Conservation (phyloP, 192 early-diverging fungal genomes). For the Coemansia sp. region DNA sequence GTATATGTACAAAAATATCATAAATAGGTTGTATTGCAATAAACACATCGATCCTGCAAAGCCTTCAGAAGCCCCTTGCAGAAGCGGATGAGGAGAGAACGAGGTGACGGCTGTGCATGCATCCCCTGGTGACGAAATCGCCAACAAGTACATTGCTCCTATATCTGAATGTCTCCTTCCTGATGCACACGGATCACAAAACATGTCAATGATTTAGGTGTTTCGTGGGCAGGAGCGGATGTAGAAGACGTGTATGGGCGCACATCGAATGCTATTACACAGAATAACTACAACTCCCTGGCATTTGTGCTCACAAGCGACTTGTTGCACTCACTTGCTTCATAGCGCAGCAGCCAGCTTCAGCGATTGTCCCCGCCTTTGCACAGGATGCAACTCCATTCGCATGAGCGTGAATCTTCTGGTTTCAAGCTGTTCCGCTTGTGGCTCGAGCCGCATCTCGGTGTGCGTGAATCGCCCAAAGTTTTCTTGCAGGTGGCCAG, state of each 20-base stretch:
- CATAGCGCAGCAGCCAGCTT: no score
- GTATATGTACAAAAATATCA: neutral
- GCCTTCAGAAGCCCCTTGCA: no score
- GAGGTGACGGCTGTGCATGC: neutral
- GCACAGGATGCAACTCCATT: neutral
- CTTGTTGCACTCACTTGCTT: no score
- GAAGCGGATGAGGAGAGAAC: no score
- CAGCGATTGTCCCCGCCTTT: no score
- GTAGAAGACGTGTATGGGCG: neutral
- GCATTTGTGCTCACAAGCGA: no score
- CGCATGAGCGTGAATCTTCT: no score
- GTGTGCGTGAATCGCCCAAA: neutral
- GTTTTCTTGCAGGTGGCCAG: neutral
- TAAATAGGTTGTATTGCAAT: no score
- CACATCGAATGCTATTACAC: no score
- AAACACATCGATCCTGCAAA: no score
- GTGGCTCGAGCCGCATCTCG: slow-evolving; percentile 3
- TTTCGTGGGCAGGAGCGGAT: neutral
- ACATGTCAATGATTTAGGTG: neutral
- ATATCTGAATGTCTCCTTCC: neutral
- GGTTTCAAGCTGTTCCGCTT: neutral
- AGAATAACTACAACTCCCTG: neutral
- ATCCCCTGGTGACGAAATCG: neutral
- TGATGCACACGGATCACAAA: neutral
- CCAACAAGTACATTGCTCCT: neutral